A percentile compares a stretch with the other conserved stretches of the same genome.
These are phyloP conservation scores for Calonectria crousiana DNA, from an alignment of 2,329 filamentous ascomycete genomes.

Conservation along the genomic window DNA sequence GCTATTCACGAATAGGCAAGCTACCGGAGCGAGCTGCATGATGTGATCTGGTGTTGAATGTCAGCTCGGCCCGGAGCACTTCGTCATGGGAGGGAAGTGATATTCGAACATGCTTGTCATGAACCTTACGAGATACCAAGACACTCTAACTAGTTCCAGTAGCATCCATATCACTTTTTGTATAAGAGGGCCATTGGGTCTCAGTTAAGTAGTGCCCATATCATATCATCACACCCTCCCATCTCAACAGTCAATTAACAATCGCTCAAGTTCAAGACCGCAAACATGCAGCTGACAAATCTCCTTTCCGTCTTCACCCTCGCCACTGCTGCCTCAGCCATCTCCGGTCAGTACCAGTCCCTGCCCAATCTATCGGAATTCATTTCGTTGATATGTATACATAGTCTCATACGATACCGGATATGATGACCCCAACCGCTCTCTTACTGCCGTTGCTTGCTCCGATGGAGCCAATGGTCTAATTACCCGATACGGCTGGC, in stretches of 20 bases:
- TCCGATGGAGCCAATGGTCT: conserved; percentile 77
- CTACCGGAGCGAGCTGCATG: conserved; percentile 7
- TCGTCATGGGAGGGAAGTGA: conserved; percentile 30
- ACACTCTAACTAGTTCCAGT: background rate
- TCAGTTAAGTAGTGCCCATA: conserved; percentile 12
- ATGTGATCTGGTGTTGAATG: conserved; percentile 33
- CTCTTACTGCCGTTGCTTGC: conserved; percentile 71
- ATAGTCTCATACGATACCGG: conserved; percentile 77
- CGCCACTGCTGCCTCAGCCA: conserved; percentile 52
- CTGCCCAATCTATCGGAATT: background rate
- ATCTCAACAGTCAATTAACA: background rate
- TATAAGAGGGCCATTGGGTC: conserved; percentile 29
- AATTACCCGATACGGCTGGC: conserved; percentile 67
- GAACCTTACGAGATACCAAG: conserved; percentile 19
- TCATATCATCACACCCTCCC: background rate
- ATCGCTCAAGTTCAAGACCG: conserved; percentile 27
- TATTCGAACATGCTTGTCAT: conserved; percentile 29
- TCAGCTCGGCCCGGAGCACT: conserved; percentile 25
- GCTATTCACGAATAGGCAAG: background rate
- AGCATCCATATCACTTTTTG: background rate
- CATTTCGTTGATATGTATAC: conserved; percentile 23
- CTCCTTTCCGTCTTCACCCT: conserved; percentile 54
- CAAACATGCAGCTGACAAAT: conserved; percentile 59
- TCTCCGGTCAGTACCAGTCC: conserved; percentile 44
- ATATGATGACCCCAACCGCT: conserved; percentile 73